Base-by-base conservation (phyloP, 2,329 filamentous ascomycete genomes). In the Aspergillus intermedius region DNA sequence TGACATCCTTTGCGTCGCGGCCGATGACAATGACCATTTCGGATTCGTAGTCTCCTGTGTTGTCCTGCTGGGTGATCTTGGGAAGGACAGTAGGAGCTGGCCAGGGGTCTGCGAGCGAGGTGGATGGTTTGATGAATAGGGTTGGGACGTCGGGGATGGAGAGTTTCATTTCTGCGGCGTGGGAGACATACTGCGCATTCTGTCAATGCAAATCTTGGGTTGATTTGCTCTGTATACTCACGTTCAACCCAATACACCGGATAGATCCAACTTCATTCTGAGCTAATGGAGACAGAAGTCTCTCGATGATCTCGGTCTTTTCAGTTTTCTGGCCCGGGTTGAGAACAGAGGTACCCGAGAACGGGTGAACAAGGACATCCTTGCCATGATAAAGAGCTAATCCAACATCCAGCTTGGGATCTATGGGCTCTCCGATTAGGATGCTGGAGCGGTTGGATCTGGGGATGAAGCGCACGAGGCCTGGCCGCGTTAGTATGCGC, bases 381-480 rank as follows among this genome's bases (percentile, higher is more conserved):
- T 79, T 68, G 32, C 78, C 78, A 42, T 78, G 74, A 53, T 75
- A 74, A 23, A 82, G 63, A 13, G 80, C 80, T 22, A 74, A 61
- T 41, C 81, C 81, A 41, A 85, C 76, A 57, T 84, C 80, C 28
- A 81, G 53, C 8, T 72, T 62, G 19, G 69, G 62, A 51, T 80
- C 74, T 30, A 73, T 65, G 2, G 80, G 80, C 57, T 83, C 74
- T 30, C 80, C 80, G 56, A 83, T 77, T 43, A 80, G 66, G 46
- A 79, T 61, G 52, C 74, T 74, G 50, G 67, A 64, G 34, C 70
- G 62, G 43, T 77, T 73, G 4, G 73, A 75, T 58, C 75, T 77
- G 46, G 80, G 77, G 15, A 77, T 62, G 57, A 83, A 83, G 46
- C 80, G 78, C 55, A 82, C 78, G 49, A 83, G 74, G 62, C 80